Percentiles rank a stretch among this genome's conserved stretches.
Conservation (phyloP, 768 basidiomycete genomes). For the Mycena maculata region DNA sequence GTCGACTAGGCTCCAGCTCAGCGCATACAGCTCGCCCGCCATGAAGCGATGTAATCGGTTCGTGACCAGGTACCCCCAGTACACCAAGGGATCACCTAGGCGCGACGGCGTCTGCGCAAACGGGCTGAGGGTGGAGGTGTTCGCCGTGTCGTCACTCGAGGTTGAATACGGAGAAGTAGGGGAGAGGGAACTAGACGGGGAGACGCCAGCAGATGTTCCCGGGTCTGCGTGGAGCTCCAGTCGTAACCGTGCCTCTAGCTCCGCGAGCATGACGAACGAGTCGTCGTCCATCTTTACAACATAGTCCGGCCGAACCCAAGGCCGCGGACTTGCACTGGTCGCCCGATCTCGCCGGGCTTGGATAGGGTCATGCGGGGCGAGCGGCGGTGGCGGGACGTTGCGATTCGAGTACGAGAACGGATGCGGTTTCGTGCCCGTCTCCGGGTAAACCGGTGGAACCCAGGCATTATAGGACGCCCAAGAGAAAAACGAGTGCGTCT, state of each 20-base stretch:
- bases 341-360: slow-evolving; percentile 63
- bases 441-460: slow-evolving; percentile 82
- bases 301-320: slow-evolving; percentile 91
- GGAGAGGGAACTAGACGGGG: slow-evolving; percentile 22
- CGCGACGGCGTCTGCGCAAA: slow-evolving; percentile 9
- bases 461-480: slow-evolving; percentile 94
- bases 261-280: slow-evolving; percentile 93
- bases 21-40: slow-evolving; percentile 93
- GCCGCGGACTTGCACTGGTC: slow-evolving; percentile 51
- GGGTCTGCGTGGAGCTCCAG: slow-evolving; percentile 71
- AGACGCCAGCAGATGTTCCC: slow-evolving; percentile 36
- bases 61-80: slow-evolving; percentile 93
- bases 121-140: slow-evolving; percentile 11
- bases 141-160: slow-evolving; percentile 21
- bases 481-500: slow-evolving; percentile 90
- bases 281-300: slow-evolving; percentile 97
- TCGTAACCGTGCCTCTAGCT: slow-evolving; percentile 90
- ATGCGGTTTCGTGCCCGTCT: slow-evolving; percentile 57
- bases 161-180: slow-evolving; percentile 5
- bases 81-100: slow-evolving; percentile 73
- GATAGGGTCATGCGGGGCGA: slow-evolving; percentile 80
- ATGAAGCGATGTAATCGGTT: slow-evolving; percentile 91
- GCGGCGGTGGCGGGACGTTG: slow-evolving; percentile 63
- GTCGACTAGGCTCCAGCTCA: slow-evolving; percentile 89
- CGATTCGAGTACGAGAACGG: slow-evolving; percentile 75